Percentiles rank a stretch among this genome's conserved stretches.
Evolutionary conservation across 495 filamentous ascomycete species (phyloP).

Genomic region (Trichoderma parareesei): DNA sequence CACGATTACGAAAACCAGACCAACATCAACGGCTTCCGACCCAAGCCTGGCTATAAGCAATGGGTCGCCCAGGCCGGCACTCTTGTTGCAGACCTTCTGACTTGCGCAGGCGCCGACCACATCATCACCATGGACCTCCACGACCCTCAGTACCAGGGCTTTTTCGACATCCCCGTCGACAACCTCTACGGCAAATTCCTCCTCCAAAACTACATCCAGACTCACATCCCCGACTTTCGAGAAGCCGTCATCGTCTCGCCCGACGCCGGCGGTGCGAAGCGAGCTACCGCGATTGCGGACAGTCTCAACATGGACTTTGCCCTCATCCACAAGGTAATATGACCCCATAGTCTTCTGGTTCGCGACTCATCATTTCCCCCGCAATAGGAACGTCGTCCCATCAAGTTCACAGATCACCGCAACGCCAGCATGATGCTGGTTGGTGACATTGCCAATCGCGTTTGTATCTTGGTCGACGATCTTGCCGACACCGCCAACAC

Average conservation of each 20-base stretch:
- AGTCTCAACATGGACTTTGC: slow-evolving; percentile 88
- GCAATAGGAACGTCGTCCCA: slow-evolving; percentile 86
- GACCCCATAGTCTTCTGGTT: slow-evolving; percentile 21
- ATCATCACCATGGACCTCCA: slow-evolving; percentile 96
- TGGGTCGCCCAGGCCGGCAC: slow-evolving; percentile 98
- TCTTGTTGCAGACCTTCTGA: slow-evolving; percentile 86
- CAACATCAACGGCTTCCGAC: slow-evolving; percentile 56
- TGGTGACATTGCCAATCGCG: slow-evolving; percentile 72
- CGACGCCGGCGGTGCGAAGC: slow-evolving; percentile 92
- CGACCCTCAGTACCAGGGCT: slow-evolving; percentile 97
- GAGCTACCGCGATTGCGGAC: slow-evolving; percentile 95
- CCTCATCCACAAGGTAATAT: slow-evolving; percentile 88
- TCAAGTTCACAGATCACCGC: slow-evolving; percentile 82
- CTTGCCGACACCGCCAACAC: slow-evolving; percentile 94
- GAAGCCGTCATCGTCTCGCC: slow-evolving; percentile 90
- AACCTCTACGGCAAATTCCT: slow-evolving; percentile 87
- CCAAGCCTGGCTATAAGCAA: slow-evolving; percentile 89
- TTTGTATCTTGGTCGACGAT: slow-evolving; percentile 88
- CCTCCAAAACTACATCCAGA: slow-evolving; percentile 82
- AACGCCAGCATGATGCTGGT: slow-evolving; percentile 99
- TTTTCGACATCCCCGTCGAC: slow-evolving; percentile 97
- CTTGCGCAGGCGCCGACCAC: slow-evolving; percentile 93
- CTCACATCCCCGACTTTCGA: slow-evolving; percentile 77
- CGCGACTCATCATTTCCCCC: slow-evolving; percentile 27
- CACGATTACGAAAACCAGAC: slow-evolving; percentile 51